These are phyloP conservation scores for Metarhizium rileyi DNA, from an alignment of 2,329 filamentous ascomycete species.

Conservation along the genomic window DNA sequence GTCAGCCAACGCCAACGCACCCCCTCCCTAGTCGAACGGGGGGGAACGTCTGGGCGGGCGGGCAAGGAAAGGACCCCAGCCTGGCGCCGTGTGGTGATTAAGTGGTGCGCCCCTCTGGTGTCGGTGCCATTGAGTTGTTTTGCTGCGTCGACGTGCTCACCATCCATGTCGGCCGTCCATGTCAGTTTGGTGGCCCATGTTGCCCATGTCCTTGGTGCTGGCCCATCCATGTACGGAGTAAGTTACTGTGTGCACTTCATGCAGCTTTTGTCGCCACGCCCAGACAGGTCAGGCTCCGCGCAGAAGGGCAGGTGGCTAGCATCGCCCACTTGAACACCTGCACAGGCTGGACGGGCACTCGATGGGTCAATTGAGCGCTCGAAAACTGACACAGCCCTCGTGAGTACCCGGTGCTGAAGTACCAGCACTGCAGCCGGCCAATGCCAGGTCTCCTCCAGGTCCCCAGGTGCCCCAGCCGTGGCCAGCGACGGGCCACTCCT, in stretches of 20 bases:
- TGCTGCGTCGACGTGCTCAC: neutral
- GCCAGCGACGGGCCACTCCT: neutral
- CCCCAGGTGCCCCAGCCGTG: neutral
- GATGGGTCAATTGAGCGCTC: no score
- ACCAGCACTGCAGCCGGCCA: no score
- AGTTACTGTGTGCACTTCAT: no score
- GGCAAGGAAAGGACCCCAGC: neutral
- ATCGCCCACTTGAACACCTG: neutral
- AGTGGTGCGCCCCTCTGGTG: no score
- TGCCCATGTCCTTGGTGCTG: neutral
- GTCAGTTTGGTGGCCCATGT: neutral
- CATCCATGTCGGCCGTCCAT: neutral
- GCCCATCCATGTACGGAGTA: no score
- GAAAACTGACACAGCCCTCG: no score
- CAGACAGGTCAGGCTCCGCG: neutral
- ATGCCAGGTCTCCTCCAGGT: no score
- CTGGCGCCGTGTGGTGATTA: no score
- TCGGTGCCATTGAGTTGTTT: neutral
- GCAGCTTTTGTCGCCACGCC: neutral
- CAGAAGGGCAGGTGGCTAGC: neutral
- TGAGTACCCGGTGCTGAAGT: neutral
- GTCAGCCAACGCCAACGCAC: neutral
- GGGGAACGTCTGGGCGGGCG: neutral
- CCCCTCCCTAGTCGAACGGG: conserved; percentile 1
- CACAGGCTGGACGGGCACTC: no score